Base-by-base conservation (phyloP, 2,329 filamentous ascomycete genomes). In the Rhynchosporium agropyri region DNA sequence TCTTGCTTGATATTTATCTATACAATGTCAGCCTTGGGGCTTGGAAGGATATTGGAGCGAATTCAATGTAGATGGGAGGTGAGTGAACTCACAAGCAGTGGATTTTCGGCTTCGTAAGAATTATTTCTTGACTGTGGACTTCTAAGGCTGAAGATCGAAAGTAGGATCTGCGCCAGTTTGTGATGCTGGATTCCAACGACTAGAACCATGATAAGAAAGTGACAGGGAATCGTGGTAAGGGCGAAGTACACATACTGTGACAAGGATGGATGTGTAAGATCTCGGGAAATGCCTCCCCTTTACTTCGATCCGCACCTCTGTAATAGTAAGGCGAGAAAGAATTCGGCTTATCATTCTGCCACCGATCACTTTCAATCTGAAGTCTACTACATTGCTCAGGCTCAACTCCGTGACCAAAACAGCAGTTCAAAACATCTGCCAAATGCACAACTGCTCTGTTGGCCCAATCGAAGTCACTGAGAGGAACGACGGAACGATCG, bases 381-480 rank as follows among this genome's bases (percentile, higher is more conserved):
- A 87, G 74, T 29, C 77, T 75, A 6, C 72, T 74, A 76, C 83
- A 85, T 26, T 73, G 68, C 2, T 42, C 70, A 65, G 63, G 65
- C 49, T 58, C 73, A 65, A 62, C 75, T 65, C 74, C 71, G 15
- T 79, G 75, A 1, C 80, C 79, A 67, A 87, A 88, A 70, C 86
- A 89, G 68, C 82, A 87, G 64, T 86, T 84, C 15, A 89, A 74
- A 0, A 88, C 83, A 65, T 87, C 84, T n/a, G 84, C 84, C 60
- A 84, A 85, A 68, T 86, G 82, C 3, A 85, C 79, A 0, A 89
- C 80, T 15, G 85, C 83, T 15, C 84, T 79, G 71, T 88, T 87
- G 1, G 84, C 81, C 84, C 84, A 87, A 0, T 77, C 78, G 63
- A 80, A 81, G 65, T 86, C 84, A 49, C 80, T 79, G 0, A 79